Percentiles rank a stretch among this genome's conserved stretches.
These are phyloP conservation scores for Tritrichomonas musculus DNA, from an alignment of 208 protist genomes.

Conservation along the genomic window DNA sequence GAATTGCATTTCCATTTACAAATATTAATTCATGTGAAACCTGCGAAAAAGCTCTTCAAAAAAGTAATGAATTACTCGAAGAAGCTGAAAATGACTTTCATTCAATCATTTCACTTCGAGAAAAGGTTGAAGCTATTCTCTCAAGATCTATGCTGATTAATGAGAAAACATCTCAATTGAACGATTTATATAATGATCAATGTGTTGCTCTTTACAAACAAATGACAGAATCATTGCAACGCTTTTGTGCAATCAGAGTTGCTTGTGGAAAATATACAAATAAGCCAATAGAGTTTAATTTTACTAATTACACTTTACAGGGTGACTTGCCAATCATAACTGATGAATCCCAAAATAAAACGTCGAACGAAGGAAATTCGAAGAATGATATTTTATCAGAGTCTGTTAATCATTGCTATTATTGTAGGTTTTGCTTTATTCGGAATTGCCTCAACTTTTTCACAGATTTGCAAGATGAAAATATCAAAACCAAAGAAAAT, in stretches of 20 bases:
- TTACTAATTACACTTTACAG: no score
- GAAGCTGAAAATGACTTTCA: background rate
- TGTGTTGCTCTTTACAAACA: background rate
- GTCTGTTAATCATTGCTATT: background rate
- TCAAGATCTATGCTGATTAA: background rate
- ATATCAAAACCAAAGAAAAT: no score
- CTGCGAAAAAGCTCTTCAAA: background rate
- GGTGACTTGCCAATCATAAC: no score
- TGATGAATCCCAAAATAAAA: no score
- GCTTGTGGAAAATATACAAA: background rate
- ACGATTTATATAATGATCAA: background rate
- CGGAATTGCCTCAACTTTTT: background rate
- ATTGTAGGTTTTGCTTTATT: background rate
- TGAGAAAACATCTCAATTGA: background rate
- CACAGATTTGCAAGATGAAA: no score
- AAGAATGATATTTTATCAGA: no score
- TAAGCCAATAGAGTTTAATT: background rate
- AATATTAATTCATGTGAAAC: conserved; percentile 7
- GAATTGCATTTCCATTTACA: conserved; percentile 39
- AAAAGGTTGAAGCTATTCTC: background rate
- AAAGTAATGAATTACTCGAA: background rate
- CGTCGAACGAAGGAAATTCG: no score
- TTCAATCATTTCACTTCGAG: background rate
- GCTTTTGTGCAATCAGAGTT: background rate
- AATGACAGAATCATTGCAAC: background rate